These are phyloP conservation scores for Amoebophrya sp. DNA, from an alignment of 169 alveolate species.

Conservation along the genomic window DNA sequence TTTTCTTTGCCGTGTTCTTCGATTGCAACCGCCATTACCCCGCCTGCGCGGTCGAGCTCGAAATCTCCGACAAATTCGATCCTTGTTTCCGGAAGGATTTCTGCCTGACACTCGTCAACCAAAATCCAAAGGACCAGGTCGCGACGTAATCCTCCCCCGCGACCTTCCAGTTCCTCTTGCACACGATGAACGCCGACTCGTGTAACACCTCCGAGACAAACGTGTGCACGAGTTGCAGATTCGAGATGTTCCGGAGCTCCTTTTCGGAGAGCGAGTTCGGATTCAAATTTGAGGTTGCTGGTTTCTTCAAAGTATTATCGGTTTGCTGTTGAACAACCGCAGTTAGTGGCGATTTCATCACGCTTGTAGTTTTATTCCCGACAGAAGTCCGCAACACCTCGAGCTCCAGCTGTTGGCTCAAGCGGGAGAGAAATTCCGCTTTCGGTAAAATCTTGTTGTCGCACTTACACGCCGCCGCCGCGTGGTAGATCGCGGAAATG, in stretches of 20 bases:
- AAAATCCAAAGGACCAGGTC: background rate
- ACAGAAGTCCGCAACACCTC: background rate
- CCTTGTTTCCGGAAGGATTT: background rate
- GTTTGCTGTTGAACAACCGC: too few species aligned
- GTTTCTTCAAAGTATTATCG: too few species aligned
- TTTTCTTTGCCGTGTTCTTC: too few species aligned
- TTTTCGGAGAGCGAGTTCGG: background rate
- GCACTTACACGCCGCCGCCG: background rate
- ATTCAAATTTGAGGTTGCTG: background rate
- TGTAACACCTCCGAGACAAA: background rate
- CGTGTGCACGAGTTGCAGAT: background rate
- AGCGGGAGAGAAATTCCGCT: background rate
- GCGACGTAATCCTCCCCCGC: background rate
- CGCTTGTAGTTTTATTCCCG: background rate
- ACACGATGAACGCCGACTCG: background rate
- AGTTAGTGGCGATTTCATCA: too few species aligned
- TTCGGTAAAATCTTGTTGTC: constrained; percentile 6
- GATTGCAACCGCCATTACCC: too few species aligned
- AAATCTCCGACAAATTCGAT: background rate
- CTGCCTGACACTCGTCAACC: background rate
- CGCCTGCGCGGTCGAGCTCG: too few species aligned
- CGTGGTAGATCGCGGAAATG: background rate
- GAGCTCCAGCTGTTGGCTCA: background rate
- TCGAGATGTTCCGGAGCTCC: background rate
- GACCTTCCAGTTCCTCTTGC: background rate